Percentiles rank a stretch among this genome's conserved stretches.
phyloP scores from a whole-genome alignment of 257 asterid genomes.

The Linderniella brevidens region DNA sequence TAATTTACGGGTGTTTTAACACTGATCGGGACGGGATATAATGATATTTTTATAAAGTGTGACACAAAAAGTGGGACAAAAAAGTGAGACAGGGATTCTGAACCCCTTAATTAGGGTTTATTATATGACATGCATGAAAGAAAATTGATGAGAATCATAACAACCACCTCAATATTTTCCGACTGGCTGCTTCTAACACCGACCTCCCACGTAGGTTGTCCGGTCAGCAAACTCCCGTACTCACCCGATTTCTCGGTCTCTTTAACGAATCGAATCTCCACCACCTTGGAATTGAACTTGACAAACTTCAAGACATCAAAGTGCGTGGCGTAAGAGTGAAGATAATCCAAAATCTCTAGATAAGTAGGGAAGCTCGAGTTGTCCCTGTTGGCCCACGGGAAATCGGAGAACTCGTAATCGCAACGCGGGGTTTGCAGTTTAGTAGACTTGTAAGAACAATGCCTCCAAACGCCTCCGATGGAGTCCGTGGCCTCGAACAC shows the following conservation, averaged over 20 bases:
- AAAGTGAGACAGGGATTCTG: too few species aligned
- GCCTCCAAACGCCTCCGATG: constrained; percentile 83
- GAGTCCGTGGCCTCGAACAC: constrained; percentile 67
- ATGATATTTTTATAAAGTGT: too few species aligned
- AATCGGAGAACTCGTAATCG: constrained; percentile 78
- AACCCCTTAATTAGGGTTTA: too few species aligned
- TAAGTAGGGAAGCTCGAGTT: constrained; percentile 52
- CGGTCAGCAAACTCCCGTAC: constrained; percentile 33
- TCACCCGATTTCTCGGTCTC: constrained; percentile 19
- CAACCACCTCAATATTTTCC: constrained; percentile 37
- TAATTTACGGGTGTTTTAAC: too few species aligned
- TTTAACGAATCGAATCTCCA: constrained; percentile 47
- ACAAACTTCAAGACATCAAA: constrained; percentile 53
- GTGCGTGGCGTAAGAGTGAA: constrained; percentile 45
- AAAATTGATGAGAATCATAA: background rate
- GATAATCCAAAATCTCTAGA: constrained; percentile 50
- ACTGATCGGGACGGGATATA: too few species aligned
- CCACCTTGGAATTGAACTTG: constrained; percentile 61
- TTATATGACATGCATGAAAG: background rate
- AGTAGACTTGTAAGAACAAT: constrained; percentile 53
- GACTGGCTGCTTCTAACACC: constrained; percentile 41
- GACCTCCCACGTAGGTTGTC: constrained; percentile 71
- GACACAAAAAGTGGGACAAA: too few species aligned
- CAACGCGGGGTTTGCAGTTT: constrained; percentile 79
- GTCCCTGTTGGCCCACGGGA: constrained; percentile 77